Percentiles rank a stretch among this genome's conserved stretches.
These are phyloP conservation scores for Hyaloscypha hepaticicola DNA, from an alignment of 495 filamentous ascomycete genomes.

Conservation along the genomic window DNA sequence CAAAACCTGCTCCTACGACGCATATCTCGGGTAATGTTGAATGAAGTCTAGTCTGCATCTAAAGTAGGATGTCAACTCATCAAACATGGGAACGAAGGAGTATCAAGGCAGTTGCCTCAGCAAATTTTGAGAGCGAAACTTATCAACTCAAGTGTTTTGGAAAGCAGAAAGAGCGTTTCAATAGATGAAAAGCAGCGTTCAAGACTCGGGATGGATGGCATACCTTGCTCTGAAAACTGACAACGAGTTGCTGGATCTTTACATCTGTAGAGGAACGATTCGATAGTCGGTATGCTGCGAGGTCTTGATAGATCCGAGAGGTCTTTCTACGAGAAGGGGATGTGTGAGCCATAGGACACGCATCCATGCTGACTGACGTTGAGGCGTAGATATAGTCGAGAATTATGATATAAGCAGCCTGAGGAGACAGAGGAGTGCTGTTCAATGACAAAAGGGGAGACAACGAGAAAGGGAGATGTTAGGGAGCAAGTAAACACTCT, in stretches of 20 bases:
- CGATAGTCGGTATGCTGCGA: slow-evolving; percentile 35
- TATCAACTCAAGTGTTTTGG: slow-evolving; percentile 3
- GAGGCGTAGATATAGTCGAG: background rate
- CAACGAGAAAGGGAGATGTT: background rate
- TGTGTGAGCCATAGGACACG: slow-evolving; percentile 47
- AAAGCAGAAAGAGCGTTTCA: background rate
- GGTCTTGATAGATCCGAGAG: slow-evolving; percentile 50
- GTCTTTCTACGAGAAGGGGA: slow-evolving; percentile 40
- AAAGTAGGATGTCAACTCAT: background rate
- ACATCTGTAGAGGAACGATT: slow-evolving; percentile 29
- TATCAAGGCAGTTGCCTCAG: background rate
- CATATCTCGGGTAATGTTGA: slow-evolving; percentile 53
- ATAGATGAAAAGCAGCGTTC: background rate
- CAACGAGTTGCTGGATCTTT: slow-evolving; percentile 35
- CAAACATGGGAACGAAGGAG: background rate
- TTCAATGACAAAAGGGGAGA: background rate
- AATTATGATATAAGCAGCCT: background rate
- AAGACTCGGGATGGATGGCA: slow-evolving; percentile 10
- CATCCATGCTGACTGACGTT: slow-evolving; percentile 39
- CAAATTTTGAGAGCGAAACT: background rate
- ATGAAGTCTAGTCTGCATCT: slow-evolving; percentile 39
- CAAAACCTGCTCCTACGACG: slow-evolving; percentile 81
- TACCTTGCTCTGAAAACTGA: slow-evolving; percentile 37
- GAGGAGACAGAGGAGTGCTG: background rate
- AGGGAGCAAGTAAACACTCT: background rate